These are phyloP conservation scores for Xerophyta viscosa DNA, from an alignment of 106 monocot species.

Conservation along the genomic window DNA sequence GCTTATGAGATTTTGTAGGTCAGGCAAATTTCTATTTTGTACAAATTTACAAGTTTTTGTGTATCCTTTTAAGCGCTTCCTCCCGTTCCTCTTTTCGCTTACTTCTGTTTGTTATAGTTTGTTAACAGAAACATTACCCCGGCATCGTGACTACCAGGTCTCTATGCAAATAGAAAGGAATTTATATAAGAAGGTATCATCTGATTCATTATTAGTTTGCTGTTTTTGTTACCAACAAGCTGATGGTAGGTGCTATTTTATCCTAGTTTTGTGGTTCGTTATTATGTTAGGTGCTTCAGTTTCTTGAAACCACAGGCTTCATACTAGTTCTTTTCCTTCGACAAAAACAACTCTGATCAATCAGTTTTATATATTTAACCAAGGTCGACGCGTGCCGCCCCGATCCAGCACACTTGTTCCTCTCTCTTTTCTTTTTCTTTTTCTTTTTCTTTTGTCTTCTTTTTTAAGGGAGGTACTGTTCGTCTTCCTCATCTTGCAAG, in stretches of 20 bases:
- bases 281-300: too few species aligned
- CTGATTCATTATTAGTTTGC: not conserved
- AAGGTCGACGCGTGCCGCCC: too few species aligned
- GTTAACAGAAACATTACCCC: constrained; percentile 20
- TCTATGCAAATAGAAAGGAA: constrained; percentile 24
- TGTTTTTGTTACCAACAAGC: not conserved
- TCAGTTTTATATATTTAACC: too few species aligned
- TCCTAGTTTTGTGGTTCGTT: not conserved
- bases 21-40: not conserved
- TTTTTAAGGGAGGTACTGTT: too few species aligned
- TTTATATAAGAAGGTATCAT: constrained; percentile 34
- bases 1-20: constrained; percentile 92
- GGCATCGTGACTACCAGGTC: constrained; percentile 3
- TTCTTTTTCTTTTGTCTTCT: too few species aligned
- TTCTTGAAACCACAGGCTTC: too few species aligned
- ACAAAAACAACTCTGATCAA: too few species aligned
- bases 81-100: not conserved
- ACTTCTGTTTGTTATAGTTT: constrained; percentile 42
- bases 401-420: too few species aligned
- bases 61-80: not conserved
- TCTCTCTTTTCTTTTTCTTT: too few species aligned
- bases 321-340: too few species aligned
- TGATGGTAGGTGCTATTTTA: not conserved
- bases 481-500: too few species aligned
- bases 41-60: not conserved